phyloP scores from a whole-genome alignment of 2,329 filamentous ascomycete species.

The Beauveria brongniartii region DNA sequence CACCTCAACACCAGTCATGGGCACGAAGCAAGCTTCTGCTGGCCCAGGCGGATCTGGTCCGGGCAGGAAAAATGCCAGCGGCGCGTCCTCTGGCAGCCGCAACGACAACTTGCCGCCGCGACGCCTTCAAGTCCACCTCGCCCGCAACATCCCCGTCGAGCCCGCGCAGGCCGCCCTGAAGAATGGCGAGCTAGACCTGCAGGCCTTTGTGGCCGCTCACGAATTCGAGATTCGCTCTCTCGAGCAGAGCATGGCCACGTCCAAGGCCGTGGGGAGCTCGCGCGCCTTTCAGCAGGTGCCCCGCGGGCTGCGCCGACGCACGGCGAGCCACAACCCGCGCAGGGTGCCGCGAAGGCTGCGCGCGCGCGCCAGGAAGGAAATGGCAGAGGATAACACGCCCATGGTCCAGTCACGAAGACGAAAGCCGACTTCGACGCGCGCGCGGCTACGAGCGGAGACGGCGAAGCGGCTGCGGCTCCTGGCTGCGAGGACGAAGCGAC shows the following conservation, averaged over 20 bases:
- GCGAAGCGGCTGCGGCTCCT: slow-evolving; percentile 62
- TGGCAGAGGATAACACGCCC: slow-evolving; percentile 86
- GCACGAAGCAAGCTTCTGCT: slow-evolving; percentile 18
- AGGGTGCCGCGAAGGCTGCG: slow-evolving; percentile 73
- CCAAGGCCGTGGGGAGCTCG: slow-evolving; percentile 53
- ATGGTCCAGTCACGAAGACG: slow-evolving; percentile 59
- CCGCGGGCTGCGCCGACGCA: slow-evolving; percentile 72
- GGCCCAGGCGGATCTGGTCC: slow-evolving; percentile 18
- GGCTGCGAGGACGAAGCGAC: slow-evolving; percentile 40
- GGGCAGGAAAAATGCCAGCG: slow-evolving; percentile 21
- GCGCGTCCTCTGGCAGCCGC: slow-evolving; percentile 14
- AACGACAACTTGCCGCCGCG: slow-evolving; percentile 27
- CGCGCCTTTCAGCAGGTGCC: slow-evolving; percentile 90
- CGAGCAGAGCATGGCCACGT: slow-evolving; percentile 70
- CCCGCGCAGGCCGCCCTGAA: slow-evolving; percentile 42
- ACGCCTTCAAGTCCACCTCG: slow-evolving; percentile 38
- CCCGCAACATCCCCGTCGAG: slow-evolving; percentile 43
- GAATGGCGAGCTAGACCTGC: slow-evolving; percentile 77
- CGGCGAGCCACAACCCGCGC: slow-evolving; percentile 92
- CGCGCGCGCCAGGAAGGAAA: slow-evolving; percentile 60
- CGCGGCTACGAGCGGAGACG: slow-evolving; percentile 63
- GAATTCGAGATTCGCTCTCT: slow-evolving; percentile 85
- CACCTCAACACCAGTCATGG: slow-evolving; percentile 19
- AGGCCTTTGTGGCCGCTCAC: slow-evolving; percentile 74
- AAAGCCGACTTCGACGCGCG: slow-evolving; percentile 50